A percentile compares a stretch with the other conserved stretches of the same genome.
Evolutionary conservation across 495 filamentous ascomycete species (phyloP).

Genomic region (Penicillium samsonianum): DNA sequence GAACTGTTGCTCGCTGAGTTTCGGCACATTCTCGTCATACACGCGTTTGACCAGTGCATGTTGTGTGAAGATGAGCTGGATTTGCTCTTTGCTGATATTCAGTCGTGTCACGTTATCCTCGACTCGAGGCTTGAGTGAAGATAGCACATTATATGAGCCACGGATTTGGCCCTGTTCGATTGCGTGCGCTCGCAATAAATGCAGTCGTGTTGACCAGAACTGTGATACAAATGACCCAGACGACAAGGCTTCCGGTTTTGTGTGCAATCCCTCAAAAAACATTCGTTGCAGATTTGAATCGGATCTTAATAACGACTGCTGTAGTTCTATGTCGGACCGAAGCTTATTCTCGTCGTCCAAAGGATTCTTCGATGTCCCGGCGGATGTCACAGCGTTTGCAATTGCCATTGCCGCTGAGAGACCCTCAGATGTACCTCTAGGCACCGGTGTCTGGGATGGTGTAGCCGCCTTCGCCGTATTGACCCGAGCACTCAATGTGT

Average conservation of each 20-base stretch:
- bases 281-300: conserved; percentile 71
- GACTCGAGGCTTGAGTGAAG: conserved; percentile 78
- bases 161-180: conserved; percentile 82
- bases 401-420: conserved; percentile 60
- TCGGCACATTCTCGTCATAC: conserved; percentile 92
- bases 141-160: conserved; percentile 89
- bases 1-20: conserved; percentile 75
- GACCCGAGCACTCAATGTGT: conserved; percentile 74
- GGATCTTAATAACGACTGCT: conserved; percentile 80
- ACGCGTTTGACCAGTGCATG: conserved; percentile 88
- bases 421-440: conserved; percentile 41
- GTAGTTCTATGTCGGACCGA: conserved; percentile 71
- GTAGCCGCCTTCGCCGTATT: conserved; percentile 63
- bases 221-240: conserved; percentile 77
- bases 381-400: conserved; percentile 53
- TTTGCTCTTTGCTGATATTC: conserved; percentile 88
- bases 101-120: conserved; percentile 77
- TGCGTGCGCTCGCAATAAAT: conserved; percentile 83
- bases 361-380: conserved; percentile 46
- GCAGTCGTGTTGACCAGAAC: conserved; percentile 88
- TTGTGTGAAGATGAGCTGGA: conserved; percentile 87
- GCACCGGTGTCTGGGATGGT: conserved; percentile 35
- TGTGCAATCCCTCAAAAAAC: conserved; percentile 74
- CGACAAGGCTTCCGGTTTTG: conserved; percentile 78
- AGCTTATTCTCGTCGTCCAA: conserved; percentile 79